These are phyloP conservation scores for Aureobasidium sp. DNA, from an alignment of 2,329 filamentous ascomycete genomes.

Conservation along the genomic window DNA sequence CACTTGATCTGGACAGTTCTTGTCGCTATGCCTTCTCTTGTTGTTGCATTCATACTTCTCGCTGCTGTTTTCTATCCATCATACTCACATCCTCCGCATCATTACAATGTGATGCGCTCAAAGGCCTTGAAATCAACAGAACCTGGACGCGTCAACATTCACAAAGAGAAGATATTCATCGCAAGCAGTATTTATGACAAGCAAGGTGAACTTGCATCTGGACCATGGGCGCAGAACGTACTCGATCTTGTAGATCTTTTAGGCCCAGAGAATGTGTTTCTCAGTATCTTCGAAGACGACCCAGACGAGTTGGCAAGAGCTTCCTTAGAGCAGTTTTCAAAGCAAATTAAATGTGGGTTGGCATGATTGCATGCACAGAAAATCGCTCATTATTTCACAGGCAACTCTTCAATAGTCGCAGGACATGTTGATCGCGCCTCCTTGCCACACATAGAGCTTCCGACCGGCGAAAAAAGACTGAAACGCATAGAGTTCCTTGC, in stretches of 20 bases:
- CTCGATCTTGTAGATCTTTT: conserved; percentile 58
- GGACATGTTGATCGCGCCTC: conserved; percentile 52
- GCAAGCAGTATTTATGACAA: conserved; percentile 64
- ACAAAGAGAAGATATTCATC: conserved; percentile 64
- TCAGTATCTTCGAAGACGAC: conserved; percentile 70
- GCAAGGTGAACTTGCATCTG: conserved; percentile 52
- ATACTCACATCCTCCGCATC: conserved; percentile 48
- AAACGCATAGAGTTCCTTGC: conserved; percentile 70
- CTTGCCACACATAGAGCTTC: conserved; percentile 48
- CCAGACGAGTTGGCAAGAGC: neutral
- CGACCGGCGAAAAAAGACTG: conserved; percentile 55
- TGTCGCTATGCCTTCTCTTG: neutral
- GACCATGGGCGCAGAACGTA: conserved; percentile 57
- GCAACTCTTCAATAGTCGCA: conserved; percentile 47
- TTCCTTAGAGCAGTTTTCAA: conserved; percentile 30
- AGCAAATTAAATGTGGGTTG: conserved; percentile 24
- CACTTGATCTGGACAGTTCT: neutral
- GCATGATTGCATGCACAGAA: neutral
- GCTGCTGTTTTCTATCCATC: conserved; percentile 48
- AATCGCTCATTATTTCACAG: conserved; percentile 21
- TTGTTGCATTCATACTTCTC: conserved; percentile 30
- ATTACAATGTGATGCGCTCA: conserved; percentile 42
- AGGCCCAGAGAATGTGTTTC: conserved; percentile 59
- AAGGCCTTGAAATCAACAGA: conserved; percentile 24
- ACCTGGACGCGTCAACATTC: conserved; percentile 43